Base-by-base conservation (phyloP, 2,329 filamentous ascomycete species). In the Claviceps cyperi region DNA sequence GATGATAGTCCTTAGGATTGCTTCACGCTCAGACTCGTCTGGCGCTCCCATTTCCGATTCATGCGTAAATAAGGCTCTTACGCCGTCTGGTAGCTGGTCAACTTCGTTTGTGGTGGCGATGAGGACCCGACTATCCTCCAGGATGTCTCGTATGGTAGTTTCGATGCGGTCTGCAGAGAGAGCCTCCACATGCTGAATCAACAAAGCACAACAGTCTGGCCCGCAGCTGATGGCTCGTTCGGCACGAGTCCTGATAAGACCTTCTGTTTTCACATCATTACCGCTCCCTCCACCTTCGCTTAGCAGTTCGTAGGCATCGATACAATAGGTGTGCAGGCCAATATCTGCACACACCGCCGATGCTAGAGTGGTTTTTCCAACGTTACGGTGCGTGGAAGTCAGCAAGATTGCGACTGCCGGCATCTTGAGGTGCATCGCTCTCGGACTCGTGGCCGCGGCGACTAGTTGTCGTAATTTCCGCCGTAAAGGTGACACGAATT, bases 91-190 rank as follows among this genome's bases (percentile, higher is more conserved):
- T 1, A 98, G 80, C 64, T 97, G 94, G 62, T 97, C 92, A 0
- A 96, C 81, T 57, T 97, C 91, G 6, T 89, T 95, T 0, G 91
- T 96, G 0, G 92, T 98, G 0, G 92, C 91, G 57, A 98, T 82
- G 22, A 98, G 69, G 2, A 97, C 86, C 50, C 92, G 75, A 3
- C 81, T 81, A 45, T 85, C 83, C n/a, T 78, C 74, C 21, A 96
- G 68, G 2, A 97, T 82, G 53, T 94, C 86, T 61, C 87, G 86
- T 61, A 98, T 74, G 0, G 88, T 86, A 4, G 84, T 78, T 17
- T 87, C 81, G 73, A 97, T 96, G 38, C 91, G 80, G 63, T 97
- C 92, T 0, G 90, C 89, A 1, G 86, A 94, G 55, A 98, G 70
- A 0, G 90, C 86, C 57, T 98, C 92, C 40, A 97, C 78, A 59